phyloP scores from a whole-genome alignment of 495 filamentous ascomycete genomes.

The Xylaria acuta region DNA sequence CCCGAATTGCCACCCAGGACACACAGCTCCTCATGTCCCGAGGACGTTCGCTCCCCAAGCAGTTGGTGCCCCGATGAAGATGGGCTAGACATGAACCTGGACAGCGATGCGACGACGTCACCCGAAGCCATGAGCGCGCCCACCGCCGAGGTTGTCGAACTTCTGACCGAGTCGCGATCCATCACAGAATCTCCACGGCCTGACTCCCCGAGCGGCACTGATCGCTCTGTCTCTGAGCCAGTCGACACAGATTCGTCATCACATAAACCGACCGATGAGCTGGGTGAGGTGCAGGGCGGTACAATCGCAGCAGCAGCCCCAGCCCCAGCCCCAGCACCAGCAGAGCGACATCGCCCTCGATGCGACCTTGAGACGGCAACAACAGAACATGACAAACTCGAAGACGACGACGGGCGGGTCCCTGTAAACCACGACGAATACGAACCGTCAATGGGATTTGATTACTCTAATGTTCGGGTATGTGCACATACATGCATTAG shows the following conservation, averaged over 20 bases:
- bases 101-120: constrained; percentile 34
- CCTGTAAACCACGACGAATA: constrained; percentile 31
- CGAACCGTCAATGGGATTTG: constrained; percentile 62
- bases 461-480: constrained; percentile 72
- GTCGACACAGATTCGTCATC: constrained; percentile 35
- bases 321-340: background rate
- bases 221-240: constrained; percentile 33
- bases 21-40: constrained; percentile 53
- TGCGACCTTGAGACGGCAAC: constrained; percentile 32
- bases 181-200: constrained; percentile 47
- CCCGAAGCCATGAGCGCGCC: constrained; percentile 33
- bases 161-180: constrained; percentile 38
- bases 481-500: constrained; percentile 30
- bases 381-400: constrained; percentile 34
- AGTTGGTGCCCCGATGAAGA: constrained; percentile 38
- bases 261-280: constrained; percentile 45
- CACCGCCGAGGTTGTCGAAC: constrained; percentile 13
- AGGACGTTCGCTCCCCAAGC: constrained; percentile 35
- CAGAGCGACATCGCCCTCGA: constrained; percentile 25
- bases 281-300: constrained; percentile 3
- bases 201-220: constrained; percentile 36
- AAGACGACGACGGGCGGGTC: constrained; percentile 32
- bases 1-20: constrained; percentile 47
- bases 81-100: constrained; percentile 36
- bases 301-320: background rate